Evolutionary conservation across 352 stramenopile genomes (phyloP).

Genomic region (Aphanomyces stellatus): DNA sequence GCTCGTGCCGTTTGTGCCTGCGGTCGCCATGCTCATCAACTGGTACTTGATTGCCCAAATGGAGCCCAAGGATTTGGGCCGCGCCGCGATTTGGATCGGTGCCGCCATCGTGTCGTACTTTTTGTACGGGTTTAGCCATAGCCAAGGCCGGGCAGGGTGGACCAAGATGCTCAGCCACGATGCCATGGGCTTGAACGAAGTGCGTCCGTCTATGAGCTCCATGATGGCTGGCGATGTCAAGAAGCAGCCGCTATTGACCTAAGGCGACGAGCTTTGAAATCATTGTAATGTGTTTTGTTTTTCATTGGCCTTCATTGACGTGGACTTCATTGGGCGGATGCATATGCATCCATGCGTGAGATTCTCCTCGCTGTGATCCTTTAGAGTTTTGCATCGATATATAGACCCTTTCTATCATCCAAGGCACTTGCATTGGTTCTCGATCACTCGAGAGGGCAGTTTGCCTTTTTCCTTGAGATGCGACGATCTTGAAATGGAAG

Average conservation of each 20-base stretch:
- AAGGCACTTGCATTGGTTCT: no score
- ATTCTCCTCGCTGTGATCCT: no score
- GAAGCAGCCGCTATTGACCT: neutral
- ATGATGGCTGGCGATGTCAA: constrained; percentile 20
- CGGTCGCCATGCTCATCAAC: constrained; percentile 46
- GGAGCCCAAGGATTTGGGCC: constrained; percentile 34
- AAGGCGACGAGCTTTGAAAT: no score
- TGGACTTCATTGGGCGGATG: no score
- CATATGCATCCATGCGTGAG: no score
- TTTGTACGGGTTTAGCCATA: constrained; percentile 60
- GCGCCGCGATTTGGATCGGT: constrained; percentile 44
- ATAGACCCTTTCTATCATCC: no score
- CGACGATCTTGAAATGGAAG: no score
- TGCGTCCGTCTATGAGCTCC: constrained; percentile 35
- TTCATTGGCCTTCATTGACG: no score
- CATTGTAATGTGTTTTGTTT: no score
- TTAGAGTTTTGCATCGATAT: no score
- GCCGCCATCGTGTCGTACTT: constrained; percentile 64
- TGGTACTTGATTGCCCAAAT: constrained; percentile 68
- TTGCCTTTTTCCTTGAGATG: no score
- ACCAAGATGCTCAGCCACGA: constrained; percentile 34
- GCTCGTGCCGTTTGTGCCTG: constrained; percentile 57
- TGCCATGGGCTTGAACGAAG: constrained; percentile 33
- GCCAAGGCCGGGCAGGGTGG: constrained; percentile 51
- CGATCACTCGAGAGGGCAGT: no score